Evolutionary conservation across 75 land plant species (phyloP), one percentile per base, ranked within the genome.

Genomic region (Ceratopteris richardii): DNA sequence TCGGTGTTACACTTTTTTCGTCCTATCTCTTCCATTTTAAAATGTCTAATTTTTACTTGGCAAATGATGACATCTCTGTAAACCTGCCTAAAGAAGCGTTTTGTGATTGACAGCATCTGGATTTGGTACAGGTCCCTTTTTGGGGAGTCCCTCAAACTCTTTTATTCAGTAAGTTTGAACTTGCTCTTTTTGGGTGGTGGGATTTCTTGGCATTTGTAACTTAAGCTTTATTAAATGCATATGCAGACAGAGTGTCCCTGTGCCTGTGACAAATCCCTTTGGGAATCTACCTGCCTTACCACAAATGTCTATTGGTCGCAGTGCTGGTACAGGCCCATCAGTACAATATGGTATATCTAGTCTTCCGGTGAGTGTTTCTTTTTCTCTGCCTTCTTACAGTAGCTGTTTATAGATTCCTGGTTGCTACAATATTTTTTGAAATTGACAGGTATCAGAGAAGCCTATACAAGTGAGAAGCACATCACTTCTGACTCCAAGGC

Each of bases 281-380:
- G 98, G 98, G 46, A 83, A 87, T 19, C 75, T 94, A 11, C 98
- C 98, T 30, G 83, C 96, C 25, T 82, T 94, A 83, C 98, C 98
- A 41, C 95, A 88, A 56, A 79, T 94, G 69, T 80, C 90, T 14
- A 89, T 94, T 77, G 88, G 88, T 40, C 87, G 85, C 6, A 58
- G 68, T 39, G 57, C 74, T 26, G 90, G 95, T 30, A 66, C 91
- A 43, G 65, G 86, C 46, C 80, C 98, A 22, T 81, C 96, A 24
- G 61, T 94, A 44, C 96, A 94, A 54, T 94, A 94, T 90, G 98
- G 98, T 47, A 94, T 94, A 33, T 94, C 96, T 33, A 90, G 79
- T 48, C 76, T 89, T 74, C 98, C 98, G 33, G 96, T 94, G 83
- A 76, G 73, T 66, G 31, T 9, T 11, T 2, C 56, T 54, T 21